Percentiles rank a stretch among this genome's conserved stretches.
phyloP scores from a whole-genome alignment of 306 rosid genomes.

The Rubus parviflorus region DNA sequence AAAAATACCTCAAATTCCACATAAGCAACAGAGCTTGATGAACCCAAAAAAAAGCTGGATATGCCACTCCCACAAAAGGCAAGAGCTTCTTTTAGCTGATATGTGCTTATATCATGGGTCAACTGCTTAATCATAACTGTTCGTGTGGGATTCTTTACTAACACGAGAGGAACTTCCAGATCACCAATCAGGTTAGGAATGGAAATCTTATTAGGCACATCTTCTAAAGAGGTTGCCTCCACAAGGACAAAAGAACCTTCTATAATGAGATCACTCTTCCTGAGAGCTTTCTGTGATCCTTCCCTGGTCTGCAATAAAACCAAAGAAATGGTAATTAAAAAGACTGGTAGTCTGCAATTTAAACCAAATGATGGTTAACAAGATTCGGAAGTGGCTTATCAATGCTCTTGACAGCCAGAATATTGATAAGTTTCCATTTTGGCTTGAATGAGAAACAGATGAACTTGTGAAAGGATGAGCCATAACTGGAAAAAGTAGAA shows the following conservation, averaged over 20 bases:
- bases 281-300: conserved; percentile 23
- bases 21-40: conserved; percentile 28
- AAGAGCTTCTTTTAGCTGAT: conserved; percentile 26
- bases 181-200: conserved; percentile 28
- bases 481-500: neutral
- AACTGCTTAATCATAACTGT: conserved; percentile 24
- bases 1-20: conserved; percentile 29
- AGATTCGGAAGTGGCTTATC: neutral
- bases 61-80: conserved; percentile 26
- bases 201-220: neutral
- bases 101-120: conserved; percentile 24
- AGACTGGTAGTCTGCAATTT: conserved; percentile 1
- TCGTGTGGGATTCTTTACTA: conserved; percentile 21
- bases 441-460: neutral
- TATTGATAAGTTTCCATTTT: neutral
- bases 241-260: neutral
- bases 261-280: conserved; percentile 3
- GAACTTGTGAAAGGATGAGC: neutral
- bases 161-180: conserved; percentile 17
- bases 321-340: neutral
- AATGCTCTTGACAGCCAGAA: neutral
- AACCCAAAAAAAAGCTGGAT: conserved; percentile 19
- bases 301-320: conserved; percentile 14
- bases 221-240: conserved; percentile 1
- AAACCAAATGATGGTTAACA: neutral